Percentiles rank a stretch among this genome's conserved stretches.
These are phyloP conservation scores for Fomitopsis betulina DNA, from an alignment of 1,284 basidiomycete genomes.

Conservation along the genomic window DNA sequence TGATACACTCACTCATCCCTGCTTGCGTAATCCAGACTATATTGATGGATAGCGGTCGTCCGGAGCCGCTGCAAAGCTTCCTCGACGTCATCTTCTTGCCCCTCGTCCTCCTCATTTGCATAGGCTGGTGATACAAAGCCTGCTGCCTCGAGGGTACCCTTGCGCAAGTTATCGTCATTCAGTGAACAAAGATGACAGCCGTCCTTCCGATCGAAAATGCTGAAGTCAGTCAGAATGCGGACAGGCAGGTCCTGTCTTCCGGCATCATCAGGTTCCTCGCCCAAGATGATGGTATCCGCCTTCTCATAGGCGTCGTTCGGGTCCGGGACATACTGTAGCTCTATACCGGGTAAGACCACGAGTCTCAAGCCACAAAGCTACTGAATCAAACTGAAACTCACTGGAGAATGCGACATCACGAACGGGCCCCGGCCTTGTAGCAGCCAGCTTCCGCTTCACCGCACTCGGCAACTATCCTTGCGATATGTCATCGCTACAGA, in stretches of 20 bases:
- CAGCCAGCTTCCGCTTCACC: background rate
- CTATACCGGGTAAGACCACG: background rate
- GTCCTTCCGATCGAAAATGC: conserved; percentile 33
- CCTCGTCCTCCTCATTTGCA: conserved; percentile 39
- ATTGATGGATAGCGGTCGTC: conserved; percentile 30
- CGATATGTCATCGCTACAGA: background rate
- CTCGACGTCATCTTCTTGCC: conserved; percentile 35
- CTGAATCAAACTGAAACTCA: background rate
- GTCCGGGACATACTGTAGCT: conserved; percentile 12
- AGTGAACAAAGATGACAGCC: conserved; percentile 28
- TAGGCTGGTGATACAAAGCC: conserved; percentile 32
- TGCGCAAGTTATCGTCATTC: conserved; percentile 5
- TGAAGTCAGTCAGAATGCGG: conserved; percentile 35
- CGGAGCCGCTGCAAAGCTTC: conserved; percentile 29
- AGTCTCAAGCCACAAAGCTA: background rate
- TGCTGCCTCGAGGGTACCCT: conserved; percentile 26
- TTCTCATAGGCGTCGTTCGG: conserved; percentile 29
- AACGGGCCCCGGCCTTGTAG: background rate
- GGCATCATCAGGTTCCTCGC: conserved; percentile 26
- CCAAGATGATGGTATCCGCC: conserved; percentile 26
- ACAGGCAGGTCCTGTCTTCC: conserved; percentile 27
- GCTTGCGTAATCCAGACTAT: conserved; percentile 32
- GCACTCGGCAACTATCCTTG: background rate
- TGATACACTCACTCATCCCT: conserved; percentile 31
- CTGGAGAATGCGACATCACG: background rate